phyloP scores from a whole-genome alignment of 352 stramenopile species.

The Phytophthora uliginosa region DNA sequence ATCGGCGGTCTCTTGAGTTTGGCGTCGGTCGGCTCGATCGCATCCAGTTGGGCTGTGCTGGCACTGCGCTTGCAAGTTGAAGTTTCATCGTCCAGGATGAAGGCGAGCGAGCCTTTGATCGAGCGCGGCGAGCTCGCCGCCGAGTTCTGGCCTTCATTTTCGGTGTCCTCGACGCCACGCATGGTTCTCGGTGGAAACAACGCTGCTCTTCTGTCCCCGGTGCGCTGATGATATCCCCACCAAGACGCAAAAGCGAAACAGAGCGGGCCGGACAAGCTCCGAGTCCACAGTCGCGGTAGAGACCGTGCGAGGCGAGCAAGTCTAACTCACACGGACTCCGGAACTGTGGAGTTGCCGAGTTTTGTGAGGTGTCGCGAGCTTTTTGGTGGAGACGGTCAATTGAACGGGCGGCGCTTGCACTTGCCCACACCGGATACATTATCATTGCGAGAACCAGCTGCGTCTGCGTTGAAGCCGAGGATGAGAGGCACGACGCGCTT shows the following conservation, averaged over 20 bases:
- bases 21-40: not conserved
- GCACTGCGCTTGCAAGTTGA: constrained; percentile 6
- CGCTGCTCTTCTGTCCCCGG: constrained; percentile 1
- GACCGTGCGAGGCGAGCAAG: constrained; percentile 21
- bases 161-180: constrained; percentile 17
- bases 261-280: constrained; percentile 10
- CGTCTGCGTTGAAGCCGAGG: constrained; percentile 26
- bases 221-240: constrained; percentile 29
- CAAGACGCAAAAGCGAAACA: constrained; percentile 42
- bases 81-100: constrained; percentile 42
- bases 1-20: constrained; percentile 17
- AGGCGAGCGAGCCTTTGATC: constrained; percentile 52
- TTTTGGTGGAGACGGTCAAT: constrained; percentile 43
- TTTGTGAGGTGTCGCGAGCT: constrained; percentile 18
- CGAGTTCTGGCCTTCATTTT: constrained; percentile 20
- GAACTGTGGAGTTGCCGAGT: constrained; percentile 3
- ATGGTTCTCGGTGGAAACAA: constrained; percentile 24
- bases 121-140: constrained; percentile 25
- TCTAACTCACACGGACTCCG: constrained; percentile 2
- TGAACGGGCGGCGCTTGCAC: constrained; percentile 9
- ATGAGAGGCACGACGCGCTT: constrained; percentile 13
- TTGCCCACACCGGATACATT: not conserved
- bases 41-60: constrained; percentile 1
- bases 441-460: constrained; percentile 26
- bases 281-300: constrained; percentile 24